Conservation (phyloP, 139 green algal species). For the Chlorella sp. region DNA sequence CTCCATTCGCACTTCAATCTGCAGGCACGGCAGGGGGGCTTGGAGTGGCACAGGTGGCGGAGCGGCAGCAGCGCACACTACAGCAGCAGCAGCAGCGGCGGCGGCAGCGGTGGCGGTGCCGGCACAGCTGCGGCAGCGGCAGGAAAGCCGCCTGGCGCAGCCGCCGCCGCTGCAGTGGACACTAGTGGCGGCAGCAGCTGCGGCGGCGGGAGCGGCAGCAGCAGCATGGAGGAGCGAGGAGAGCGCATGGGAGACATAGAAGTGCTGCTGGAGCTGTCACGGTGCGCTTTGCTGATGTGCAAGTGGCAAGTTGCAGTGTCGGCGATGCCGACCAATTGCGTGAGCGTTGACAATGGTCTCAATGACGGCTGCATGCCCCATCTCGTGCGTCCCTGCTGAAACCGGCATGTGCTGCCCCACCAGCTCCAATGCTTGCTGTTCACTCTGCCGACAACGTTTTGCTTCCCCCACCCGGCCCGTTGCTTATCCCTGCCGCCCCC, state of each 20-base stretch:
- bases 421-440: too few species aligned
- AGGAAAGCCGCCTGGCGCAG: background rate
- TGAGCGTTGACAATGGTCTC: too few species aligned
- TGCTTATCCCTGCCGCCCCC: background rate
- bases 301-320: too few species aligned
- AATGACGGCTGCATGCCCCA: too few species aligned
- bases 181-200: background rate
- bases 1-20: too few species aligned
- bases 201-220: background rate
- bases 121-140: background rate
- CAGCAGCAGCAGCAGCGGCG: background rate
- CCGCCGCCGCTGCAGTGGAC: background rate
- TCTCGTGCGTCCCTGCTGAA: too few species aligned
- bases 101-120: background rate
- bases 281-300: too few species aligned
- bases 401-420: too few species aligned
- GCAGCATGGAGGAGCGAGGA: constrained; percentile 15
- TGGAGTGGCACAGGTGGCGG: background rate
- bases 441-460: too few species aligned
- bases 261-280: constrained; percentile 12
- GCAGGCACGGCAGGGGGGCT: background rate
- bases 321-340: too few species aligned
- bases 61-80: background rate
- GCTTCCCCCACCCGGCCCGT: too few species aligned
- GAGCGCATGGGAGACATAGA: constrained; percentile 32